phyloP scores from a whole-genome alignment of 352 stramenopile genomes.

The Phytophthora europaea region DNA sequence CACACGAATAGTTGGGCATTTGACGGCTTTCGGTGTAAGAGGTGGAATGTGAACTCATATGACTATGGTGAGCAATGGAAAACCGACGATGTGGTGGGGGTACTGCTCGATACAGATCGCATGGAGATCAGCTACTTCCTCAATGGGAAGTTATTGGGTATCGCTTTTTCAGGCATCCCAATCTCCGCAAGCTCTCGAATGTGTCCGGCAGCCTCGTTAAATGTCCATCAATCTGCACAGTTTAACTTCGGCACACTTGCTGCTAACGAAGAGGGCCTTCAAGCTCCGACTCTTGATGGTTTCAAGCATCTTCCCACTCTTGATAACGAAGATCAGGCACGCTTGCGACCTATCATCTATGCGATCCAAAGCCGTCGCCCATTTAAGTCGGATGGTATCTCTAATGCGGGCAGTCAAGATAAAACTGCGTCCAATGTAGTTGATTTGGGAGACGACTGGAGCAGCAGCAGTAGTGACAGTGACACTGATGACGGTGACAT shows the following conservation, averaged over 20 bases:
- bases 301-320: conserved; percentile 56
- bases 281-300: background rate
- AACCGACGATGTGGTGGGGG: conserved; percentile 86
- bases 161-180: conserved; percentile 77
- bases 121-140: conserved; percentile 92
- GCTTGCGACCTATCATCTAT: conserved; percentile 51
- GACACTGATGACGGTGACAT: conserved; percentile 37
- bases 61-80: conserved; percentile 91
- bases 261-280: conserved; percentile 8
- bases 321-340: conserved; percentile 52
- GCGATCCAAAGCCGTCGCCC: conserved; percentile 13
- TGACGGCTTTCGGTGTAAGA: conserved; percentile 90
- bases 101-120: conserved; percentile 87
- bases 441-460: conserved; percentile 11
- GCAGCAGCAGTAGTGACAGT: conserved; percentile 30
- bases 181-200: conserved; percentile 60
- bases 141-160: conserved; percentile 91
- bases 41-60: conserved; percentile 88
- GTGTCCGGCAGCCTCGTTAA: conserved; percentile 88
- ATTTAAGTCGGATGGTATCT: background rate
- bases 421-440: conserved; percentile 1
- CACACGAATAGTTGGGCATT: conserved; percentile 92
- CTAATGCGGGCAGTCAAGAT: background rate
- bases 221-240: conserved; percentile 77
- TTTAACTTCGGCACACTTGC: conserved; percentile 80